Conservation (phyloP, 176 grass and related monocot species). For the Cenchrus fungigraminus region DNA sequence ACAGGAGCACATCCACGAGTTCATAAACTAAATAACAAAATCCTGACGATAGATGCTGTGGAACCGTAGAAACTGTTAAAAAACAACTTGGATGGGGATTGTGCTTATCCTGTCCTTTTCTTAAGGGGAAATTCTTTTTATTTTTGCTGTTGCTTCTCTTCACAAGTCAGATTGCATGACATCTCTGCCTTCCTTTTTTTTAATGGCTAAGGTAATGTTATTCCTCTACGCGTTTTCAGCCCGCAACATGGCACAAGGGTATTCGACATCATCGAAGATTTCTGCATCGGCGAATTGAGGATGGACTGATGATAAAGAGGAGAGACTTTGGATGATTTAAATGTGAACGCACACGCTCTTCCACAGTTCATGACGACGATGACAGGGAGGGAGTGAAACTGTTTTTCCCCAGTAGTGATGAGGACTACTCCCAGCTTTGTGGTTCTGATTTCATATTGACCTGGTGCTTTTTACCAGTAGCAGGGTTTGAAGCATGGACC, state of each 20-base stretch:
- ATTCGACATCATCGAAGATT: constrained; percentile 93
- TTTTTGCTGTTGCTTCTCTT: constrained; percentile 30
- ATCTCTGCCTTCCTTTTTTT: not conserved
- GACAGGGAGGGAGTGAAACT: constrained; percentile 15
- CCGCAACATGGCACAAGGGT: constrained; percentile 81
- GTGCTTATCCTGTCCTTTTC: not conserved
- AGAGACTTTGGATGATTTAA: constrained; percentile 14
- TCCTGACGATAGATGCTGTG: constrained; percentile 18
- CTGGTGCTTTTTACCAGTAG: constrained; percentile 26
- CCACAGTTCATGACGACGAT: constrained; percentile 21
- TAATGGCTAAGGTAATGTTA: not conserved
- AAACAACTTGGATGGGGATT: not conserved
- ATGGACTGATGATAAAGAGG: constrained; percentile 39
- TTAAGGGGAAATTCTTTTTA: not conserved
- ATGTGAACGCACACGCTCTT: constrained; percentile 39
- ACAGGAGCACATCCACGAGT: not conserved
- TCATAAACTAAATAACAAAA: constrained; percentile 8
- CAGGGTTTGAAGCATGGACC: constrained; percentile 33
- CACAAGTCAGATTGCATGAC: not conserved
- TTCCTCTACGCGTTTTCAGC: constrained; percentile 54
- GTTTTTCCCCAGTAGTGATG: not conserved
- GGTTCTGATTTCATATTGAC: constrained; percentile 50
- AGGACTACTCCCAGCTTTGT: constrained; percentile 29
- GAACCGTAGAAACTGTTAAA: not conserved
- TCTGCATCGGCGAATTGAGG: constrained; percentile 75